A percentile compares a stretch with the other conserved stretches of the same genome.
Evolutionary conservation across 2,329 filamentous ascomycete genomes (phyloP).

Genomic region (Botrytis medusae): DNA sequence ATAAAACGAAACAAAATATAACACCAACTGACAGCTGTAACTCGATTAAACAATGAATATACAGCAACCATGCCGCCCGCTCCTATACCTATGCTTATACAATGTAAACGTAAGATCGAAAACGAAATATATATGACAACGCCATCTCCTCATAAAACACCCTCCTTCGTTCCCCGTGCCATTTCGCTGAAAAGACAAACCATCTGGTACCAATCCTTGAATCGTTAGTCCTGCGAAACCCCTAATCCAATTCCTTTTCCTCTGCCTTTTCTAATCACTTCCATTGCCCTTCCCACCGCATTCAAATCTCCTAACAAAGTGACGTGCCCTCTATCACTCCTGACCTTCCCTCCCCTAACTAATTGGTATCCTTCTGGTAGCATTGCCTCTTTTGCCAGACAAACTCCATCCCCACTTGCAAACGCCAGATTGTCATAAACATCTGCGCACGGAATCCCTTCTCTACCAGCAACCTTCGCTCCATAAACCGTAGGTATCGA

Average conservation of each 20-base stretch:
- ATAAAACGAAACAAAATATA: neutral
- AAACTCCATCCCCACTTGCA: slow-evolving; percentile 84
- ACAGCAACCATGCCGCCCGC: neutral
- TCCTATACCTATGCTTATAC: neutral
- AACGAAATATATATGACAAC: neutral
- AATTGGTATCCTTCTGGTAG: slow-evolving; percentile 75
- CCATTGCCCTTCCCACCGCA: slow-evolving; percentile 72
- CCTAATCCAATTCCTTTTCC: slow-evolving; percentile 71
- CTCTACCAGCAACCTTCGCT: slow-evolving; percentile 69
- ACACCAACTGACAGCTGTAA: neutral
- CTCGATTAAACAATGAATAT: neutral
- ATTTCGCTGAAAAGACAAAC: too few relatives aligned
- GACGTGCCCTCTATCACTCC: slow-evolving; percentile 82
- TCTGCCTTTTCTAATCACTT: slow-evolving; percentile 65
- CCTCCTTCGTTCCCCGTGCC: neutral
- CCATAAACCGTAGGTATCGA: slow-evolving; percentile 82
- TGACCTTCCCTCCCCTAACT: slow-evolving; percentile 71
- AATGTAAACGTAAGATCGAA: neutral
- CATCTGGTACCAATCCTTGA: neutral
- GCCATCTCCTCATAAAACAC: neutral
- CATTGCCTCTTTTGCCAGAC: slow-evolving; percentile 82
- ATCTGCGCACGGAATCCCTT: slow-evolving; percentile 73
- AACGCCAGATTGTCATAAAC: slow-evolving; percentile 87
- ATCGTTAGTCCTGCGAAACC: neutral
- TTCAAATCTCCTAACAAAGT: slow-evolving; percentile 82